Percentiles rank a stretch among this genome's conserved stretches.
Evolutionary conservation across 306 rosid genomes (phyloP).

Genomic region (Pachyrhizus erosus): DNA sequence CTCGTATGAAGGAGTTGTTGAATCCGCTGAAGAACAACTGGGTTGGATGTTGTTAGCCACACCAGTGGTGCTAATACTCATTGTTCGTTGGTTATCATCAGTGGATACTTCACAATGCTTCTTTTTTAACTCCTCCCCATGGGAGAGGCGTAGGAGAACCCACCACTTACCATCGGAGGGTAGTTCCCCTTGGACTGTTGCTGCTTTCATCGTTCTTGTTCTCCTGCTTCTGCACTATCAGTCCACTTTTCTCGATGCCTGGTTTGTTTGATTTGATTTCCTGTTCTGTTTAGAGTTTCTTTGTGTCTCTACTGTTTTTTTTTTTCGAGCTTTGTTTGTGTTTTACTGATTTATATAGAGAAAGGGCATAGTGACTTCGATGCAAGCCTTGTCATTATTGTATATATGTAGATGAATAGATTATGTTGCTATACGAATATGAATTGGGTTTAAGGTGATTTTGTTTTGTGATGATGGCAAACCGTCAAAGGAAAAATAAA

Average conservation of each 20-base stretch:
- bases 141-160: slow-evolving; percentile 65
- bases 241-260: slow-evolving; percentile 68
- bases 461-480: not conserved
- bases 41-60: slow-evolving; percentile 64
- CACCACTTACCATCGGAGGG: slow-evolving; percentile 70
- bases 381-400: slow-evolving; percentile 19
- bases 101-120: slow-evolving; percentile 52
- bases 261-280: slow-evolving; percentile 51
- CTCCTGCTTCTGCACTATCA: slow-evolving; percentile 72
- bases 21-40: slow-evolving; percentile 59
- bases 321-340: not conserved
- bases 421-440: slow-evolving; percentile 6
- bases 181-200: slow-evolving; percentile 85
- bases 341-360: not conserved
- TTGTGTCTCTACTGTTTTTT: not conserved
- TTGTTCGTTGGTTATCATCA: slow-evolving; percentile 65
- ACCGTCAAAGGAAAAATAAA: not conserved
- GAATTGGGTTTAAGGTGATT: not conserved
- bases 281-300: not conserved
- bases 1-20: slow-evolving; percentile 65
- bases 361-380: not conserved
- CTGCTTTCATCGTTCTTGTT: slow-evolving; percentile 68
- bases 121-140: slow-evolving; percentile 56
- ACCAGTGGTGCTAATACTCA: slow-evolving; percentile 58
- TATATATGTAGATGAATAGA: slow-evolving; percentile 23